phyloP scores from a whole-genome alignment of 2,329 filamentous ascomycete species.

The Clarireedia sp. region DNA sequence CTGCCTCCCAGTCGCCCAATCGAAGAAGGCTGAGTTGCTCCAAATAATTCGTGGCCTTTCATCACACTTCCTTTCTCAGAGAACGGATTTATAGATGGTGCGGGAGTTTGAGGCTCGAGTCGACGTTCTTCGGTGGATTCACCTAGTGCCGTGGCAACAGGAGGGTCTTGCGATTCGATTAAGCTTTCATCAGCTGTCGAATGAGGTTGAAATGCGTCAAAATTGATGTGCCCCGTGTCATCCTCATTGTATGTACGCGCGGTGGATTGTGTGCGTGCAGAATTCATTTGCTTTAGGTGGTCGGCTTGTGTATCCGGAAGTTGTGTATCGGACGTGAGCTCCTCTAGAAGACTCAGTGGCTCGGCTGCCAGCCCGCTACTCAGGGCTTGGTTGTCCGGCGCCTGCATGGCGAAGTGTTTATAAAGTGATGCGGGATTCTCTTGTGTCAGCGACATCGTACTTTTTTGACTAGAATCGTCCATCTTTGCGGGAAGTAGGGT shows the following conservation, averaged over 20 bases:
- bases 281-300: conserved; percentile 12
- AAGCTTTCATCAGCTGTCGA: conserved; percentile 2
- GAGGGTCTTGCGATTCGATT: conserved; percentile 20
- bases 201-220: conserved; percentile 11
- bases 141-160: background rate
- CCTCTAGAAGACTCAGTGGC: background rate
- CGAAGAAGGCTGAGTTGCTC: conserved; percentile 27
- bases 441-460: conserved; percentile 25
- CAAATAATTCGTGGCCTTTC: conserved; percentile 25
- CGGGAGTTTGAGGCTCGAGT: conserved; percentile 26
- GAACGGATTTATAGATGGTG: conserved; percentile 26
- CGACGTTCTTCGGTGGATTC: background rate
- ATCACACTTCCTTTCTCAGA: conserved; percentile 24
- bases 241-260: conserved; percentile 23
- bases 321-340: background rate
- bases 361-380: background rate
- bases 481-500: background rate
- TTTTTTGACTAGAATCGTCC: conserved; percentile 19
- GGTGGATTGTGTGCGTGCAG: conserved; percentile 21
- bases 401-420: conserved; percentile 16
- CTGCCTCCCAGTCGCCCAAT: conserved; percentile 18
- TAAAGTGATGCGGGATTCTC: conserved; percentile 25
- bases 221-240: conserved; percentile 22
- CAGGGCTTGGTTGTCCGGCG: conserved; percentile 1
- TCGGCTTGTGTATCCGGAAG: background rate